These are phyloP conservation scores for Solanum piurae DNA, from an alignment of 257 asterid species.

Conservation along the genomic window DNA sequence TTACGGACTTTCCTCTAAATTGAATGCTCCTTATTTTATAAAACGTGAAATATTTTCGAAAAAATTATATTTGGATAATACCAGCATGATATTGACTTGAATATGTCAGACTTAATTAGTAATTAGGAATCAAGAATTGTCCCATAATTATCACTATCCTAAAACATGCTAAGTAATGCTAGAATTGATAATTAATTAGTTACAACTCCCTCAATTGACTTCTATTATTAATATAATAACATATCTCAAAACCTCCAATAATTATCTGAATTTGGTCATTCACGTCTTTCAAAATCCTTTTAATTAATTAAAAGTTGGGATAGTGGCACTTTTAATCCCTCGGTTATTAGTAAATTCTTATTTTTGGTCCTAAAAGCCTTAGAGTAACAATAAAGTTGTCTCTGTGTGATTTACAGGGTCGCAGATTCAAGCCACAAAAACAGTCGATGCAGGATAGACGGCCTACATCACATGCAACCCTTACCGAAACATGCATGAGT, in stretches of 20 bases:
- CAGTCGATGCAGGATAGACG: fast-evolving
- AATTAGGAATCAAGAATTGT: neutral
- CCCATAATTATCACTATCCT: neutral
- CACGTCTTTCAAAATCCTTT: neutral
- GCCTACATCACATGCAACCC: neutral
- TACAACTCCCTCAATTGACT: neutral
- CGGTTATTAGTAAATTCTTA: neutral
- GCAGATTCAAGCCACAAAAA: fast-evolving
- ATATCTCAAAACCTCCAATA: neutral
- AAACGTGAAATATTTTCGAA: neutral
- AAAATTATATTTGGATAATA: neutral
- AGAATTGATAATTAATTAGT: neutral
- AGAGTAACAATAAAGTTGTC: fast-evolving
- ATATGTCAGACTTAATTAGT: neutral
- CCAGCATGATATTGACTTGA: neutral
- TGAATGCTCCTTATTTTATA: neutral
- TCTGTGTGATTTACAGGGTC: neutral
- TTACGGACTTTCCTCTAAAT: neutral
- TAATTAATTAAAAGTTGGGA: neutral
- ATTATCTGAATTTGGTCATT: neutral
- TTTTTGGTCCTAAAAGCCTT: neutral
- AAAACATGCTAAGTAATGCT: neutral
- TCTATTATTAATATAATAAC: neutral
- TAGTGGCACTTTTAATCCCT: neutral
- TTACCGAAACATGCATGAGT: neutral